These are phyloP conservation scores for Quercus cerris DNA, from an alignment of 306 rosid species.

Conservation along the genomic window DNA sequence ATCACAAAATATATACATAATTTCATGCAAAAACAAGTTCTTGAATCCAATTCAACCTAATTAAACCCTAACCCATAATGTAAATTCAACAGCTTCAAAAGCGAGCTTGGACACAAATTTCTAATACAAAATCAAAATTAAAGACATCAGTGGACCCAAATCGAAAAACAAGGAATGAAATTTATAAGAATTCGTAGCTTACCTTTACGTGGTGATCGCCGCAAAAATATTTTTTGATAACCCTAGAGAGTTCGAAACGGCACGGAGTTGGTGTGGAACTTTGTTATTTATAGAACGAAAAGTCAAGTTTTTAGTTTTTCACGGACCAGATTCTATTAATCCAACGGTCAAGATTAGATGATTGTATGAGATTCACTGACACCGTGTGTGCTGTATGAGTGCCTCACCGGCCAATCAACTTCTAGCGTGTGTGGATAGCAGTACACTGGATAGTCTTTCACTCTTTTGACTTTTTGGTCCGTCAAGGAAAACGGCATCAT, in stretches of 20 bases:
- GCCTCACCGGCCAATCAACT: neutral
- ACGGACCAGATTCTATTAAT: constrained; percentile 32
- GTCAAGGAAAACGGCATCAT: no score
- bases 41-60: neutral
- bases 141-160: neutral
- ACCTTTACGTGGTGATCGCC: neutral
- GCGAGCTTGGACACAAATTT: neutral
- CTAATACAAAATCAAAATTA: neutral
- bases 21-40: neutral
- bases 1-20: neutral
- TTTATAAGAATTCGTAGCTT: neutral
- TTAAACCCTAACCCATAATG: neutral
- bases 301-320: neutral
- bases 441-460: no score
- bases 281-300: constrained; percentile 20
- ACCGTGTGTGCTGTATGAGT: neutral
- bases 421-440: no score
- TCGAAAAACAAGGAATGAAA: neutral
- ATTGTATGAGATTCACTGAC: neutral
- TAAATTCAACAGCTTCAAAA: neutral
- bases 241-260: neutral
- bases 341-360: constrained; percentile 2
- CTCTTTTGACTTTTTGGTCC: no score
- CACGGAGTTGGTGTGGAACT: neutral
- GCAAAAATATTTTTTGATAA: neutral